phyloP scores from a whole-genome alignment of 345 rosid species.

The Citrus medica region DNA sequence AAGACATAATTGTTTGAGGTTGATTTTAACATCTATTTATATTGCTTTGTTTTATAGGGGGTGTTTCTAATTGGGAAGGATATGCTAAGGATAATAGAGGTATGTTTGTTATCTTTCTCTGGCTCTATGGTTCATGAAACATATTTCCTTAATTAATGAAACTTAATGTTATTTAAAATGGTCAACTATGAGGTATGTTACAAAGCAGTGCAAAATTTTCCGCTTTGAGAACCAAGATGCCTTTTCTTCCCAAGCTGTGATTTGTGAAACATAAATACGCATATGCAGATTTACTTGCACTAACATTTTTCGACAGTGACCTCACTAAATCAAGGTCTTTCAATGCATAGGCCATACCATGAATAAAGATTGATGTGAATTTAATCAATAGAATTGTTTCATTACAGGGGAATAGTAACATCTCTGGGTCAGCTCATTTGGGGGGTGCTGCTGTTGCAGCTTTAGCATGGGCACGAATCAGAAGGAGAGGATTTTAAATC shows the following conservation, averaged over 20 bases:
- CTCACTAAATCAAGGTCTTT: background rate
- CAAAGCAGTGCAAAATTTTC: background rate
- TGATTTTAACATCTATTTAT: constrained; percentile 1
- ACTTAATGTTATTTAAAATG: background rate
- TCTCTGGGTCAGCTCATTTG: constrained; percentile 86
- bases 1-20: background rate
- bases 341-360: background rate
- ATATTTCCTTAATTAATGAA: background rate
- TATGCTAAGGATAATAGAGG: constrained; percentile 64
- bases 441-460: constrained; percentile 97
- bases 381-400: background rate
- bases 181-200: background rate
- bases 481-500: constrained; percentile 54
- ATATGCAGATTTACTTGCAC: background rate
- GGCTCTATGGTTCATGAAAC: background rate
- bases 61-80: constrained; percentile 75
- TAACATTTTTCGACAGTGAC: background rate
- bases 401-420: constrained; percentile 66
- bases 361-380: background rate
- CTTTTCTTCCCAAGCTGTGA: background rate
- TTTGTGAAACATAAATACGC: background rate
- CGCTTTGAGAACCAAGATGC: background rate
- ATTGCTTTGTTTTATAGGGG: constrained; percentile 39
- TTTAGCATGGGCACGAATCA: constrained; percentile 62
- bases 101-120: constrained; percentile 16